Conservation (phyloP, 2,329 filamentous ascomycete genomes). For the Ophiostoma montium region DNA sequence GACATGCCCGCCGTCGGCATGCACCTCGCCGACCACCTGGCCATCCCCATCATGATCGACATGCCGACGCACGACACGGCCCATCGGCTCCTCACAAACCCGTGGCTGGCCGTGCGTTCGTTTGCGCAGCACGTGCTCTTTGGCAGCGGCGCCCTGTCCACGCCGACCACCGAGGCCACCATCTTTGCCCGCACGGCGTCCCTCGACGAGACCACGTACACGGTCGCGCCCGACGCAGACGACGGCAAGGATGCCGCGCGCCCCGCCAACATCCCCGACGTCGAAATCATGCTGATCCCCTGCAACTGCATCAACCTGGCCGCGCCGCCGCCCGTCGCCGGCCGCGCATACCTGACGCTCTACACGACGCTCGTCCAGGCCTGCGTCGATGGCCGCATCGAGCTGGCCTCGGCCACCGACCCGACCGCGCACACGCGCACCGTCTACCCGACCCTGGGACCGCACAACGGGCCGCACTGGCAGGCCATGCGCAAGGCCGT, state of each 20-base stretch:
- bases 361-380: constrained; percentile 19
- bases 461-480: constrained; percentile 16
- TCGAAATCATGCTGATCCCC: constrained; percentile 23
- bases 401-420: constrained; percentile 21
- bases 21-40: constrained; percentile 18
- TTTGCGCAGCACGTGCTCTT: constrained; percentile 19
- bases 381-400: constrained; percentile 18
- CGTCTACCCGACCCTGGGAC: constrained; percentile 19
- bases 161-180: constrained; percentile 12
- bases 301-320: constrained; percentile 24
- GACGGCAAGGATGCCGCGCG: constrained; percentile 13
- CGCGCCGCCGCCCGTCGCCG: constrained; percentile 12
- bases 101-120: constrained; percentile 16
- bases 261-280: constrained; percentile 18
- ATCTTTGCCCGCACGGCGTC: constrained; percentile 17
- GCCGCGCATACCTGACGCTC: constrained; percentile 15
- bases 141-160: constrained; percentile 17
- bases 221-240: no score
- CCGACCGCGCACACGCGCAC: constrained; percentile 21
- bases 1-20: constrained; percentile 18
- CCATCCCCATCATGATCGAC: constrained; percentile 17
- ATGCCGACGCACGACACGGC: constrained; percentile 16
- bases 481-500: constrained; percentile 15
- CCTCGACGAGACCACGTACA: constrained; percentile 19
- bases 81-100: constrained; percentile 11